phyloP scores from a whole-genome alignment of 78 protist species.

The Dictyostelium capitatum region DNA sequence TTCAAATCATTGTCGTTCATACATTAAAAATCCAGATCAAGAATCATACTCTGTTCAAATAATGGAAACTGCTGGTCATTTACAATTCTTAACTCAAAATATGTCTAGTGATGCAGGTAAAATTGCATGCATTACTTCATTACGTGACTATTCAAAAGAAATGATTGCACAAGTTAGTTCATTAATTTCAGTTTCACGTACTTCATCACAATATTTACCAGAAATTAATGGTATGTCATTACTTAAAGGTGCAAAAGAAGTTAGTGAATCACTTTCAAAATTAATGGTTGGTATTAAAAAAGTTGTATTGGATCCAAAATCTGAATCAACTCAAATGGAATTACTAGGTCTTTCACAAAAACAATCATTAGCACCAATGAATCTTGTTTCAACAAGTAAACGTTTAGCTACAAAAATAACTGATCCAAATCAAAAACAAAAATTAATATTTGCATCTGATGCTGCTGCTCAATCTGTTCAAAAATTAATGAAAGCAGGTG shows the following conservation, averaged over 20 bases:
- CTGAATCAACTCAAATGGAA: slow-evolving; percentile 50
- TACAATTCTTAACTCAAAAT: slow-evolving; percentile 68
- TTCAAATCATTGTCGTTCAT: slow-evolving; percentile 31
- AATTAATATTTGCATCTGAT: slow-evolving; percentile 44
- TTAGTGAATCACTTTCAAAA: slow-evolving; percentile 44
- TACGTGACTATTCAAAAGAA: slow-evolving; percentile 66
- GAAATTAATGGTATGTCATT: slow-evolving; percentile 33
- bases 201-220: slow-evolving; percentile 36
- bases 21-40: slow-evolving; percentile 19
- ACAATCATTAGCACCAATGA: slow-evolving; percentile 80
- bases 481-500: slow-evolving; percentile 80
- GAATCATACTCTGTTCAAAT: not conserved
- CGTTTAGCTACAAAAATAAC: slow-evolving; percentile 59
- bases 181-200: slow-evolving; percentile 24
- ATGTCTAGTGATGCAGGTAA: slow-evolving; percentile 78
- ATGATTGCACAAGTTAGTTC: slow-evolving; percentile 55
- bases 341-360: slow-evolving; percentile 42
- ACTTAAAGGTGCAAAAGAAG: slow-evolving; percentile 62
- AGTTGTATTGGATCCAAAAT: slow-evolving; percentile 69
- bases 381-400: slow-evolving; percentile 55
- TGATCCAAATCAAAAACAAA: slow-evolving; percentile 78
- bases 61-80: slow-evolving; percentile 70
- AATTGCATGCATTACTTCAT: slow-evolving; percentile 40
- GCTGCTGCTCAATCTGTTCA: slow-evolving; percentile 74
- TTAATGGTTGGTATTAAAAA: slow-evolving; percentile 64